These are phyloP conservation scores for Taphrina pruni DNA, from an alignment of 1,139 yeast species.

Conservation along the genomic window DNA sequence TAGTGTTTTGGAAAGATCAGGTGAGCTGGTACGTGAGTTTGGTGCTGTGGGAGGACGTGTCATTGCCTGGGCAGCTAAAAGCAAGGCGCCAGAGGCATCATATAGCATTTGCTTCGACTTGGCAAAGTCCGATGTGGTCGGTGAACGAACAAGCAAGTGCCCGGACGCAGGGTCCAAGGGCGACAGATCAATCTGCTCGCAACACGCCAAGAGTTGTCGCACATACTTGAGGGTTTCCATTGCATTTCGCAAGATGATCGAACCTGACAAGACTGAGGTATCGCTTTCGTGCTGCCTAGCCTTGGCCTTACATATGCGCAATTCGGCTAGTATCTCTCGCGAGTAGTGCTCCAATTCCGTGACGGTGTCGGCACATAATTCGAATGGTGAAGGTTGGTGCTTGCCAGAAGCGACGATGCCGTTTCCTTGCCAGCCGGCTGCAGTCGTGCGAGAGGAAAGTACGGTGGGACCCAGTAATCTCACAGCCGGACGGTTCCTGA, in stretches of 20 bases:
- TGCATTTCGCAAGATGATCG: constrained; percentile 4
- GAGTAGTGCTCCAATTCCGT: constrained; percentile 16
- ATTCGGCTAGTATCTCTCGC: constrained; percentile 32
- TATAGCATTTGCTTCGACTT: constrained; percentile 77
- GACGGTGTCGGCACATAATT: constrained; percentile 15
- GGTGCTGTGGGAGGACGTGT: constrained; percentile 51
- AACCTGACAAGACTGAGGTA: neutral
- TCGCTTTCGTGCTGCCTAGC: constrained; percentile 41
- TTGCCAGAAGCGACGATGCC: constrained; percentile 28
- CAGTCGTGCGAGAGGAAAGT: constrained; percentile 37
- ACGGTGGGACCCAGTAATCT: constrained; percentile 37
- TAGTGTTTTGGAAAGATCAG: neutral
- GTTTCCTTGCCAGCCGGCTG: constrained; percentile 45
- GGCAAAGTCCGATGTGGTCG: constrained; percentile 61
- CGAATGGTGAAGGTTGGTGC: neutral
- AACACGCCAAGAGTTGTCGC: constrained; percentile 47
- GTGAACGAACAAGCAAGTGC: constrained; percentile 42
- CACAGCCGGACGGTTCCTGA: neutral
- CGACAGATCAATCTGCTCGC: constrained; percentile 51
- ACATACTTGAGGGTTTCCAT: constrained; percentile 45
- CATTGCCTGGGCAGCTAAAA: constrained; percentile 72
- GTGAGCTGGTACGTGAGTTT: neutral
- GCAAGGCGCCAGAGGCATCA: constrained; percentile 64
- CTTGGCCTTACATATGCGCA: constrained; percentile 28
- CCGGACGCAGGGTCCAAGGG: constrained; percentile 46